Evolutionary conservation across 2,329 filamentous ascomycete species (phyloP), one percentile per base, ranked within the genome.

Genomic region (Monilinia laxa): DNA sequence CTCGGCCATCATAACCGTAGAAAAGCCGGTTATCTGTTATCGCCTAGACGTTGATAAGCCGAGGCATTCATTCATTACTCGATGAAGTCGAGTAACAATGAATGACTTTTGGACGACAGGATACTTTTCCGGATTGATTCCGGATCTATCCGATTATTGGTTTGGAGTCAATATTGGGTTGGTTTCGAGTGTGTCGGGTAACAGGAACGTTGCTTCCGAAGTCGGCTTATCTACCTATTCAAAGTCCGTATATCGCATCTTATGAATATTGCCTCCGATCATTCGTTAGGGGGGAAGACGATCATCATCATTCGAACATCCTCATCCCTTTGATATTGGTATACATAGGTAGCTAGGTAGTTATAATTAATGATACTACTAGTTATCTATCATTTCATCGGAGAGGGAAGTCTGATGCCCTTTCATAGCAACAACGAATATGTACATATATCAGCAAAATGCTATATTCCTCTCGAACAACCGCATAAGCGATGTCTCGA

Each of bases 11-110:
- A 40, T 23, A 54, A 25, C 20, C 28, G 49, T 23, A 3, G 2
- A 16, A 64, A 51, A 12, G 14, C 25, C 53, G 20, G 40, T 47
- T 64, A 64, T 64, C 62, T 64, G 47, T 62, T 64, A 64, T 64
- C 62, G 62, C 62, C 62, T 51, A 64, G 53, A 38, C 28, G n/a
- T 40, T 25, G 52, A 51, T 58, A 38, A 47, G 42, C 62, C 62
- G 62, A 64, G 62, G 62, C 54, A 64, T 47, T 40, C 31, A 35
- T 45, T 16, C 16, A 45, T 56, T 54, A 57, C 54, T 57, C 53
- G 42, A 57, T 25, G 6, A 3, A 28, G 42, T 49, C 42, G n/a
- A 51, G 47, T 38, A 53, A 53, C 25, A 11, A 35, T 59, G 56
- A 28, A 35, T 9, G 31, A 31, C 7, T 4, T 7, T 25, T 20